phyloP scores from a whole-genome alignment of 2,329 filamentous ascomycete species.

The Aspergillus fijiensis region DNA sequence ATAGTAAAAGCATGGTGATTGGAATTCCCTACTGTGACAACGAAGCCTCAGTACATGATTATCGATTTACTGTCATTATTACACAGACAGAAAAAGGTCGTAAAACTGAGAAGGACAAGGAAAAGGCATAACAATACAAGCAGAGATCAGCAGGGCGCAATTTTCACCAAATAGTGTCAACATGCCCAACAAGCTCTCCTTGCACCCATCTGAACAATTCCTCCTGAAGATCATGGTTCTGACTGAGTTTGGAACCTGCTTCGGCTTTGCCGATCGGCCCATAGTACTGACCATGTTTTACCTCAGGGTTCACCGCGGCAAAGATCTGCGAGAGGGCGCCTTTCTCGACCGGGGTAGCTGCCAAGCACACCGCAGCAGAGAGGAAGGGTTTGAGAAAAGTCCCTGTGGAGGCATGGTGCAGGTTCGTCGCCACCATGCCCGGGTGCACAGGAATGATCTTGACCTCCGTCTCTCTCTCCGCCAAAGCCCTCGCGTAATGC shows the following conservation, averaged over 20 bases:
- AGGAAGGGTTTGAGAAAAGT: constrained; percentile 9
- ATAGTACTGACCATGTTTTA: constrained; percentile 4
- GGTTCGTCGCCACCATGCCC: constrained; percentile 11
- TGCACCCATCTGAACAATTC: constrained; percentile 5
- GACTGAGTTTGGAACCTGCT: constrained; percentile 3
- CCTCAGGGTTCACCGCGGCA: constrained; percentile 8
- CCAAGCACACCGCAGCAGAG: neutral
- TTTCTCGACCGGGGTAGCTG: constrained; percentile 2
- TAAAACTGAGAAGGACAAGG: too few relatives aligned
- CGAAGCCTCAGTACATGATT: too few relatives aligned
- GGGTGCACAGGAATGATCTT: constrained; percentile 12
- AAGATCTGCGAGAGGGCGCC: constrained; percentile 9
- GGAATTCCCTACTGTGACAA: too few relatives aligned
- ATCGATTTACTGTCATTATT: too few relatives aligned
- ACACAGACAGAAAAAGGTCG: too few relatives aligned
- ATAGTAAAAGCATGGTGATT: too few relatives aligned
- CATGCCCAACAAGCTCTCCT: constrained; percentile 2
- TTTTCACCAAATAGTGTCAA: neutral
- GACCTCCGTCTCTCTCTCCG: constrained; percentile 5
- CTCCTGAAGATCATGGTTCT: constrained; percentile 5
- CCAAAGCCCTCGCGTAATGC: constrained; percentile 13
- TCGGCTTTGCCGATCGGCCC: constrained; percentile 7
- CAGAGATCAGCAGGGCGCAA: too few relatives aligned
- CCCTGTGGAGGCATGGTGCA: constrained; percentile 6
- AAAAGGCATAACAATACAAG: too few relatives aligned